Conservation (phyloP, 2,329 filamentous ascomycete species). For the Colletotrichum gloeosporioides region DNA sequence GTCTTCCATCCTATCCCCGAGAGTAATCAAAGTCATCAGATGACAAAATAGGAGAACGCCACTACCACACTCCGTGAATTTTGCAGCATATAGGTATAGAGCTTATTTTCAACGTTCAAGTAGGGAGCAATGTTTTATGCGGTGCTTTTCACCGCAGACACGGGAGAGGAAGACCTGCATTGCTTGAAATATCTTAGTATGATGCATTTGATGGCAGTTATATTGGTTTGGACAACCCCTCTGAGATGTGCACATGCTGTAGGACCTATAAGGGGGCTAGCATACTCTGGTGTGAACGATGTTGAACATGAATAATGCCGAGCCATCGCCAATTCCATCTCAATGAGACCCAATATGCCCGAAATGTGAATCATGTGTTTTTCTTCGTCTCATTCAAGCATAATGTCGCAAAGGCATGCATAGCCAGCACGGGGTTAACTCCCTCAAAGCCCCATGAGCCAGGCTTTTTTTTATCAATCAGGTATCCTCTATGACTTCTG, state of each 20-base stretch:
- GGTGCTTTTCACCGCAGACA: not conserved
- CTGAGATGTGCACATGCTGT: not conserved
- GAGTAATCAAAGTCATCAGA: not conserved
- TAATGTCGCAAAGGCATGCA: not conserved
- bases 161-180: rapidly evolving
- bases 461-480: not conserved
- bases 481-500: not conserved
- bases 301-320: not conserved
- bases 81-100: not conserved
- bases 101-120: not conserved
- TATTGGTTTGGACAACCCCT: rapidly evolving
- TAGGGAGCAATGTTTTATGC: not conserved
- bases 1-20: not conserved
- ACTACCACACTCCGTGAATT: rapidly evolving
- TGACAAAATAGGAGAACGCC: not conserved
- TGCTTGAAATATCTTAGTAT: not conserved
- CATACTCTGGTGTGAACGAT: not conserved
- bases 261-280: rapidly evolving
- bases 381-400: not conserved
- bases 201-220: not conserved
- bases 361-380: too few relatives aligned
- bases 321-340: rapidly evolving
- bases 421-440: not conserved
- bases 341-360: not conserved
- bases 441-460: not conserved